A percentile compares a stretch with the other conserved stretches of the same genome.
Evolutionary conservation across 208 protist genomes (phyloP).

Genomic region (Vickermania spadyakhi): DNA sequence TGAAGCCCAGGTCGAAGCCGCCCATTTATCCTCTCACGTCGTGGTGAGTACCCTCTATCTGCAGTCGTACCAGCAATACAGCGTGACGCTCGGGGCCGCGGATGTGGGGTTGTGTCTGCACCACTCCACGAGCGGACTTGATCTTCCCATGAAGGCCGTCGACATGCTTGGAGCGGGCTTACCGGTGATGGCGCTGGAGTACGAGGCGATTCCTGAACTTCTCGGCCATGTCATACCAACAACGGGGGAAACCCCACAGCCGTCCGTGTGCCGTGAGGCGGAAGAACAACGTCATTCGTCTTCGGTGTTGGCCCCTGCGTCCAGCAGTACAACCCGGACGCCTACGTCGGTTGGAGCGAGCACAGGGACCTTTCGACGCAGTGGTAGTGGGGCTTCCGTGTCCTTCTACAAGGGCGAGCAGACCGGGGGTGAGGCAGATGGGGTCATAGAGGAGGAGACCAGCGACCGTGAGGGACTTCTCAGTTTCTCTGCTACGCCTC

Average conservation of each 20-base stretch:
- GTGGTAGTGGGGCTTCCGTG: too few relatives aligned
- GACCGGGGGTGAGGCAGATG: too few relatives aligned
- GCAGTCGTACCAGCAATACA: slow-evolving; percentile 90
- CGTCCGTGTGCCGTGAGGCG: neutral
- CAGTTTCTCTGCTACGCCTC: too few relatives aligned
- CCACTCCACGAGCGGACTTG: slow-evolving; percentile 88
- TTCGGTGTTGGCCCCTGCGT: too few relatives aligned
- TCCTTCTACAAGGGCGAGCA: too few relatives aligned
- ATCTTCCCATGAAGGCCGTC: slow-evolving; percentile 98
- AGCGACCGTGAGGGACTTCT: neutral
- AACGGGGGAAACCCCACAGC: neutral
- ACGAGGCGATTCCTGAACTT: slow-evolving; percentile 82
- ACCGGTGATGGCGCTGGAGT: slow-evolving; percentile 88
- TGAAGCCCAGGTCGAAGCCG: slow-evolving; percentile 38
- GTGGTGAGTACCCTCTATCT: slow-evolving; percentile 88
- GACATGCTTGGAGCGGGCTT: slow-evolving; percentile 94
- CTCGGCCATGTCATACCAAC: slow-evolving; percentile 29
- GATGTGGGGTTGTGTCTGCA: slow-evolving; percentile 96
- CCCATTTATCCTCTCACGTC: slow-evolving; percentile 50
- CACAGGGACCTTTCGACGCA: too few relatives aligned
- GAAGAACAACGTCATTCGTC: too few relatives aligned
- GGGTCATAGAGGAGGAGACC: neutral
- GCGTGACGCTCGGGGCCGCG: slow-evolving; percentile 74
- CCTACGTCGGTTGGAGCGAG: too few relatives aligned
- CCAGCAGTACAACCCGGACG: too few relatives aligned